phyloP scores from a whole-genome alignment of 176 grass and related monocot species.

The Raddia distichophylla region DNA sequence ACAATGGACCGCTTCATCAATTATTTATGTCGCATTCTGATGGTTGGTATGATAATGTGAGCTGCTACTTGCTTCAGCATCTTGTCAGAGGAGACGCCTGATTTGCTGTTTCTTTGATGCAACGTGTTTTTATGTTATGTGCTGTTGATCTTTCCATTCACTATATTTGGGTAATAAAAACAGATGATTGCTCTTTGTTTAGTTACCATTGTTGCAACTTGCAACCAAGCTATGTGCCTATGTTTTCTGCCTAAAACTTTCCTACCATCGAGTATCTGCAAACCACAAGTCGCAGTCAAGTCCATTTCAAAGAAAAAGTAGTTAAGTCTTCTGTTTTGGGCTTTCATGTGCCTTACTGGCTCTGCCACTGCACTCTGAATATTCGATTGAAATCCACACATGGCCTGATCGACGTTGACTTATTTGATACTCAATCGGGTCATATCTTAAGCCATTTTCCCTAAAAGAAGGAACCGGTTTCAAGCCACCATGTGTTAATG shows the following conservation, averaged over 20 bases:
- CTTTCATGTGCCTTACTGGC: not conserved
- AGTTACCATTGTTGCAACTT: not conserved
- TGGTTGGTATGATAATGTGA: not conserved
- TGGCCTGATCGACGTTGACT: not conserved
- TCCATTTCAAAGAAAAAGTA: no score
- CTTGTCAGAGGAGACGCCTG: not conserved
- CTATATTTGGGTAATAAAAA: not conserved
- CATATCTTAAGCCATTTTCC: not conserved
- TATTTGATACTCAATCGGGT: not conserved
- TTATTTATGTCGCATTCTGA: not conserved
- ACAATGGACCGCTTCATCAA: not conserved
- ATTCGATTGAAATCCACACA: not conserved
- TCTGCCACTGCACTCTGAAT: not conserved
- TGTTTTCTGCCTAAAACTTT: not conserved
- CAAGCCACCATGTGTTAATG: no score
- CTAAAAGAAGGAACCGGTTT: not conserved
- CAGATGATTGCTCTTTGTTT: not conserved
- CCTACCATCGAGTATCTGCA: not conserved
- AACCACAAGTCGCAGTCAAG: not conserved
- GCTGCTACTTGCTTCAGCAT: not conserved
- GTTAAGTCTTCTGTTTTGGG: not conserved
- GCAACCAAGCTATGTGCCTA: not conserved
- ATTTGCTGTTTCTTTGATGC: not conserved
- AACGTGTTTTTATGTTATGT: not conserved
- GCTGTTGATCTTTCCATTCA: not conserved